Percentiles rank a stretch among this genome's conserved stretches.
phyloP scores from a whole-genome alignment of 1,284 basidiomycete genomes.

The Apiotrichum montevideense region DNA sequence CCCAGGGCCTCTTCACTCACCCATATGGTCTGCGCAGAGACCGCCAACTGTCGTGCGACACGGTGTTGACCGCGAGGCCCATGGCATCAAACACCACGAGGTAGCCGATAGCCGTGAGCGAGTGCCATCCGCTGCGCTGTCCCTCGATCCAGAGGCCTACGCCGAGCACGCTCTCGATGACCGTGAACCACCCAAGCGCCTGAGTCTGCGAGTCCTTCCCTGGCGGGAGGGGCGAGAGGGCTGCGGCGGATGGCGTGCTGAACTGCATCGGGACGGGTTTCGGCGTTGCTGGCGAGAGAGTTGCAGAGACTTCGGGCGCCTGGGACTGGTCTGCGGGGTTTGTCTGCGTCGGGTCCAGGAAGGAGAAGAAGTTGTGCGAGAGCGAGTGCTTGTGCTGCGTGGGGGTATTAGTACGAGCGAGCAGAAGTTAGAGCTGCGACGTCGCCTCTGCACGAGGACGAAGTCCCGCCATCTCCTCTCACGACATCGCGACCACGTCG shows the following conservation, averaged over 20 bases:
- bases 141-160: constrained; percentile 77
- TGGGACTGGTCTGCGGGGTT: constrained; percentile 20
- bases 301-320: constrained; percentile 50
- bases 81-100: constrained; percentile 92
- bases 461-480: too few relatives aligned
- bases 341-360: constrained; percentile 59
- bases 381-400: constrained; percentile 75
- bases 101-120: constrained; percentile 86
- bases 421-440: too few relatives aligned
- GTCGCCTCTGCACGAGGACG: too few relatives aligned
- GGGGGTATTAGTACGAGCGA: too few relatives aligned
- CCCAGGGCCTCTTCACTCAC: constrained; percentile 49
- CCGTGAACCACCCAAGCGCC: constrained; percentile 45
- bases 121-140: constrained; percentile 78
- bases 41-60: constrained; percentile 48
- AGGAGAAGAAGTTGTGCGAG: constrained; percentile 89
- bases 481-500: too few relatives aligned
- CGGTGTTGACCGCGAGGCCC: constrained; percentile 59
- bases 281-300: constrained; percentile 7
- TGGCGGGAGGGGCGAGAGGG: constrained; percentile 23
- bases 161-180: constrained; percentile 51
- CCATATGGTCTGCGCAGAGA: constrained; percentile 58
- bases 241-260: constrained; percentile 21
- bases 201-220: constrained; percentile 43
- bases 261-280: constrained; percentile 18